Conservation (phyloP, 179 eudicot genomes). For the Carnegiea gigantea region DNA sequence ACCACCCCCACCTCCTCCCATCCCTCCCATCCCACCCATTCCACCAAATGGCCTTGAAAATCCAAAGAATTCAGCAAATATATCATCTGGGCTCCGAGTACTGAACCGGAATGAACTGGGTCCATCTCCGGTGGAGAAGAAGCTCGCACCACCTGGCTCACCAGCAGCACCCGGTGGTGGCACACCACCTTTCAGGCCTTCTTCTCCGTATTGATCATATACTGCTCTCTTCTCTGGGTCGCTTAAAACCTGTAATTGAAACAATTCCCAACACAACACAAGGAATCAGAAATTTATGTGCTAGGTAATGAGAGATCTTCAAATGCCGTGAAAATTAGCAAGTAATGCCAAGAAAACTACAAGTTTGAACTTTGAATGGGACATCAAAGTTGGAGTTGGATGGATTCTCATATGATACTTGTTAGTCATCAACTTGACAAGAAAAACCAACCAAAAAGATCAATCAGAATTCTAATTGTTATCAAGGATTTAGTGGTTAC, state of each 20-base stretch:
- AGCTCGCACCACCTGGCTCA: slow-evolving; percentile 56
- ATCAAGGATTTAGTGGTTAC: too few relatives aligned
- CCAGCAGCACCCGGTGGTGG: slow-evolving; percentile 64
- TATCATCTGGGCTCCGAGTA: slow-evolving; percentile 63
- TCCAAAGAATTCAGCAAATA: slow-evolving; percentile 75
- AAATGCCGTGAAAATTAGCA: too few relatives aligned
- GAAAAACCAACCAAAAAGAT: too few relatives aligned
- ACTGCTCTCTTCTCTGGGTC: slow-evolving; percentile 71
- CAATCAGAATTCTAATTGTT: too few relatives aligned
- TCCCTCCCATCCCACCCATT: slow-evolving; percentile 30
- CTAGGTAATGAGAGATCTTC: background rate
- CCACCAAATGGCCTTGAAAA: slow-evolving; percentile 53
- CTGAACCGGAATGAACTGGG: slow-evolving; percentile 57
- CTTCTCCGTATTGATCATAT: slow-evolving; percentile 72
- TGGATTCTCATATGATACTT: too few relatives aligned
- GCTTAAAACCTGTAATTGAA: slow-evolving; percentile 56
- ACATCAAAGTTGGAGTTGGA: too few relatives aligned
- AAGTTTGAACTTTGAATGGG: too few relatives aligned
- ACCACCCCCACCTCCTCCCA: slow-evolving; percentile 42
- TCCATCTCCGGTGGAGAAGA: slow-evolving; percentile 56
- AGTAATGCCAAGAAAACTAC: too few relatives aligned
- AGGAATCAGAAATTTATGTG: background rate
- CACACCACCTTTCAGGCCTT: slow-evolving; percentile 62
- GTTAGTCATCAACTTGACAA: too few relatives aligned
- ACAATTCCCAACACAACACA: background rate